phyloP scores from a whole-genome alignment of 208 protist genomes.

The Acanthamoeba healyi region DNA sequence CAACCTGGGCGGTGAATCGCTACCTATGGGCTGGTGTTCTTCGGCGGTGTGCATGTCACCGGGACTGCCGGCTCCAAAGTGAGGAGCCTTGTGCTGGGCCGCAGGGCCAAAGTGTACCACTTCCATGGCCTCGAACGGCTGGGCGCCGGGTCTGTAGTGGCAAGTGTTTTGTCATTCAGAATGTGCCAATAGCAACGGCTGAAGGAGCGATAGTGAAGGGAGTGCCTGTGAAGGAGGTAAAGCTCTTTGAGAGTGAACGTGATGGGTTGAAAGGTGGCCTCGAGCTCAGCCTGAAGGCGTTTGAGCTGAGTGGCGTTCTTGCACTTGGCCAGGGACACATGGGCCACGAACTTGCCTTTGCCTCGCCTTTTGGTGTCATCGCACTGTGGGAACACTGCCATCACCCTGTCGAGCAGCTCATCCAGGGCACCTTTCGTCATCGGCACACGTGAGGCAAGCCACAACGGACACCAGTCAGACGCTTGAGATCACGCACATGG shows the following conservation, averaged over 20 bases:
- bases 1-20: not conserved
- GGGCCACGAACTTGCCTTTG: constrained; percentile 53
- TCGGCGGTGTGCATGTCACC: constrained; percentile 13
- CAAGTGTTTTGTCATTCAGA: too few species aligned
- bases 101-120: not conserved
- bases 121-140: constrained; percentile 55
- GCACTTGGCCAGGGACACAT: constrained; percentile 67
- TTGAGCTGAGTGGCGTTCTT: not conserved
- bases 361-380: not conserved
- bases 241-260: constrained; percentile 57
- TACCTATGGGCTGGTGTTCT: not conserved
- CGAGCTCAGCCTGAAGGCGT: not conserved
- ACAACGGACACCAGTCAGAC: not conserved
- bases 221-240: constrained; percentile 35
- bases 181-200: not conserved
- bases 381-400: constrained; percentile 53
- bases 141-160: not conserved
- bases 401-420: not conserved
- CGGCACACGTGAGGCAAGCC: not conserved
- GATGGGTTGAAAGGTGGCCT: not conserved
- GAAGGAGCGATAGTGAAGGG: not conserved
- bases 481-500: not conserved
- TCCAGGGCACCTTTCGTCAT: constrained; percentile 25
- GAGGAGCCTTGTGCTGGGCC: not conserved
- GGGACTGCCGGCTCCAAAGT: constrained; percentile 46